Conservation (phyloP, 73 alveolate genomes). For the Symbiodinium natans region DNA sequence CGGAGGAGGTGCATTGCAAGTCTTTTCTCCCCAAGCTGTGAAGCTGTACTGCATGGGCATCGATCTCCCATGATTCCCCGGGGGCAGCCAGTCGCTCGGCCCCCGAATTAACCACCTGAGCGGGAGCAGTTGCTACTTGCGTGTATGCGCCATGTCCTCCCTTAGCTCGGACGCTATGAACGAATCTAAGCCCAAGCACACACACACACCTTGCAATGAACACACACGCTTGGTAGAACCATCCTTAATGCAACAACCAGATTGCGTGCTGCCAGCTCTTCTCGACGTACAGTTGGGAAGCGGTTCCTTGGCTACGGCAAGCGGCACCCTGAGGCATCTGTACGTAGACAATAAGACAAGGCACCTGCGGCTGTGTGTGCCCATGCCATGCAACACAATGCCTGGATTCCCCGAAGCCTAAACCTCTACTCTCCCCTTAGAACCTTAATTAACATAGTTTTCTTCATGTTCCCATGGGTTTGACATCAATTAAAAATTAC, state of each 20-base stretch:
- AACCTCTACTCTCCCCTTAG: too few species aligned
- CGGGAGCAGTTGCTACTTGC: not conserved
- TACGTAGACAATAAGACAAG: not conserved
- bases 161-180: not conserved
- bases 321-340: too few species aligned
- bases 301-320: not conserved
- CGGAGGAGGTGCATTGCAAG: not conserved
- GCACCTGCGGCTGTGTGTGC: not conserved
- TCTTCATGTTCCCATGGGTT: not conserved
- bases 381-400: not conserved
- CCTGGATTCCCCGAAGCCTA: not conserved
- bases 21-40: not conserved
- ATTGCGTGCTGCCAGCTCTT: constrained; percentile 9
- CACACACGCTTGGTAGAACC: too few species aligned
- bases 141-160: not conserved
- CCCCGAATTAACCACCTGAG: constrained; percentile 12
- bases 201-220: not conserved
- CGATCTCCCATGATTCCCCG: not conserved
- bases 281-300: not conserved
- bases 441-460: too few species aligned
- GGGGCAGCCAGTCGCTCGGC: not conserved
- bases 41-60: not conserved
- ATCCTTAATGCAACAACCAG: not conserved
- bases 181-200: not conserved
- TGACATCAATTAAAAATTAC: too few species aligned